Base-by-base conservation (phyloP, 1,284 basidiomycete genomes). In the Schizophyllum commune region DNA sequence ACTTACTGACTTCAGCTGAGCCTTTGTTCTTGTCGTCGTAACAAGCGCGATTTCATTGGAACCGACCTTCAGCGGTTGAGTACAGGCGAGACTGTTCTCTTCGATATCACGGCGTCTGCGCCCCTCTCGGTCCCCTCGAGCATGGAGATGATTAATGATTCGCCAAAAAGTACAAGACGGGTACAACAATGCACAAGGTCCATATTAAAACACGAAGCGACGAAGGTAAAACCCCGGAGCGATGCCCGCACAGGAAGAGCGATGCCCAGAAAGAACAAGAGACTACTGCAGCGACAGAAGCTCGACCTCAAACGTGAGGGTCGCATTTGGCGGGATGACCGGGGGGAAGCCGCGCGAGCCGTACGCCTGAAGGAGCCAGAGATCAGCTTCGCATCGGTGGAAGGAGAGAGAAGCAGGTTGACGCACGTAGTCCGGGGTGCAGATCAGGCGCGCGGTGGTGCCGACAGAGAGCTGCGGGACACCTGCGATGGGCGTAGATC, bases 241-340 rank as follows among this genome's bases (percentile, higher is more conserved):
- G 13, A 27, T 27, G 27, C 27, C 27, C 27, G 27, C 27, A 27
- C 27, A 27, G 27, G 27, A 27, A 27, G 27, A 27, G 27, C 27
- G 27, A 27, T 27, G 27, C 27, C 27, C 27, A 27, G 5, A 27
- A 27, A 27, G 13, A 47, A 47, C 39, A 47, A 13, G 17, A 13
- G 13, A 47, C 39, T 11, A 17, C 13, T 47, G 13, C 9, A 47
- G 4, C 3, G 39, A 47, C 62, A 93, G 63, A 62, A 94, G 78
- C 77, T 94, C 90, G 63, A 94, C 89, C 74, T 91, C 88, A 69
- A 94, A 94, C 64, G 77, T 82, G 72, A 95, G 81, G 47, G 84
- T 88, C 27, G 91, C 74, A 71, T 91, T 86, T 67, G 87, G 72
- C 20, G 92, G 92, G 71, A 94, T 94, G 65, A 91, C 81, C 33